phyloP scores from a whole-genome alignment of 1,139 yeast genomes.

The Pichia cactophila region DNA sequence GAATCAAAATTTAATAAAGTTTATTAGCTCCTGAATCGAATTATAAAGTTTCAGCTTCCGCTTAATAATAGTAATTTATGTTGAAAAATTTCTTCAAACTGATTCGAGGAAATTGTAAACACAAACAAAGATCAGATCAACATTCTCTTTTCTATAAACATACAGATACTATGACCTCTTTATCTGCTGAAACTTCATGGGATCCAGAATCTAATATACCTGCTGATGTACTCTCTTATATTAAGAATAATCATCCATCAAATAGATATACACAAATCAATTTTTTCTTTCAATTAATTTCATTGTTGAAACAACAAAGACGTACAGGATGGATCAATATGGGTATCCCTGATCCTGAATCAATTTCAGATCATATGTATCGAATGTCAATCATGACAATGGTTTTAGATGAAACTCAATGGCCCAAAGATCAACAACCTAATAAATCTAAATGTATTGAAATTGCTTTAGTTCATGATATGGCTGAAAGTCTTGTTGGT shows the following conservation, averaged over 20 bases:
- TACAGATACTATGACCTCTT: neutral
- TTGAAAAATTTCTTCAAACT: neutral
- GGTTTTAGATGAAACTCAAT: constrained; percentile 45
- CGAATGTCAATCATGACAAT: constrained; percentile 84
- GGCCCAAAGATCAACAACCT: constrained; percentile 24
- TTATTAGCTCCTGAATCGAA: neutral
- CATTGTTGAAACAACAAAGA: constrained; percentile 67
- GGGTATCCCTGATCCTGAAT: constrained; percentile 55
- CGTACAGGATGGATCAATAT: constrained; percentile 94
- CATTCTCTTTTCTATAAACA: too few species aligned
- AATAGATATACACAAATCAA: constrained; percentile 29
- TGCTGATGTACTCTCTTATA: constrained; percentile 36
- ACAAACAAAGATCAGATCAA: too few species aligned
- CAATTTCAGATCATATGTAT: constrained; percentile 94
- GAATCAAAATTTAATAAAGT: neutral
- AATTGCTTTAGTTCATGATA: constrained; percentile 86
- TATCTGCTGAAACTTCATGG: constrained; percentile 34
- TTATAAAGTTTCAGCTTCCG: too few species aligned
- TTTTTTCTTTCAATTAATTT: constrained; percentile 70
- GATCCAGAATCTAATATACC: constrained; percentile 57
- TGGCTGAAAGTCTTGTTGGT: constrained; percentile 90
- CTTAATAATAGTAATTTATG: too few species aligned
- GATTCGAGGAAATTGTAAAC: neutral
- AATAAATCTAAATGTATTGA: constrained; percentile 53
- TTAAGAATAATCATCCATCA: constrained; percentile 22